A percentile compares a stretch with the other conserved stretches of the same genome.
phyloP scores from a whole-genome alignment of 352 stramenopile genomes.

The Globisporangium sylvaticum region DNA sequence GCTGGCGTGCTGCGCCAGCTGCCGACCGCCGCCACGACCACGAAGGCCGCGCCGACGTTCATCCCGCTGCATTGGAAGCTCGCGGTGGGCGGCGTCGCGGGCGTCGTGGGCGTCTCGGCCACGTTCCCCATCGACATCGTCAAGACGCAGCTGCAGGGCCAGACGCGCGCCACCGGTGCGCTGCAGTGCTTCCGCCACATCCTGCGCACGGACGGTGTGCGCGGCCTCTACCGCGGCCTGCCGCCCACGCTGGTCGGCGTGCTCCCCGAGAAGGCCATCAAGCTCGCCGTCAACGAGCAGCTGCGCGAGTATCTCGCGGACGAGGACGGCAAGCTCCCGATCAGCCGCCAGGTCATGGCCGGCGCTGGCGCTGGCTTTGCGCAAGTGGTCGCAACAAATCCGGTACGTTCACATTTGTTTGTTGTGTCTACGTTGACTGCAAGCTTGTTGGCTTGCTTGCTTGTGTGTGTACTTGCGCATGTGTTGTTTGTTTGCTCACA shows the following conservation, averaged over 20 bases:
- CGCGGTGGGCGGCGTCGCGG: constrained; percentile 78
- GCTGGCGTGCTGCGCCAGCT: constrained; percentile 19
- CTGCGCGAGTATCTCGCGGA: constrained; percentile 72
- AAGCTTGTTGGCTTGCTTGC: constrained; percentile 6
- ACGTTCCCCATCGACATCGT: constrained; percentile 93
- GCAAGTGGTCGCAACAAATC: constrained; percentile 87
- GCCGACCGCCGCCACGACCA: constrained; percentile 10
- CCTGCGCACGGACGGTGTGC: constrained; percentile 58
- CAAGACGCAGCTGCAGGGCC: constrained; percentile 90
- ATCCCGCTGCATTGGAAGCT: constrained; percentile 86
- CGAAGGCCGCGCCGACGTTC: constrained; percentile 15
- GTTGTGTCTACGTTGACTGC: constrained; percentile 5
- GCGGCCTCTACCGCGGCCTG: constrained; percentile 74
- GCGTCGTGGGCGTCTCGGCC: constrained; percentile 72
- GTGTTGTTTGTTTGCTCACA: neutral
- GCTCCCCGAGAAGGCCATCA: constrained; percentile 89
- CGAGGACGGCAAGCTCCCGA: constrained; percentile 50
- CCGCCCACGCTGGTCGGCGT: constrained; percentile 79
- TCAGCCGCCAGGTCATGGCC: constrained; percentile 61
- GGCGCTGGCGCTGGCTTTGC: constrained; percentile 71
- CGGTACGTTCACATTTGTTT: constrained; percentile 26
- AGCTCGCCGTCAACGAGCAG: constrained; percentile 90
- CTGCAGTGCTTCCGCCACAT: constrained; percentile 72
- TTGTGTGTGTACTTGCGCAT: neutral
- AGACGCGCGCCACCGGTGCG: constrained; percentile 46